These are phyloP conservation scores for Xylariomycetidae sp. DNA, from an alignment of 2,329 filamentous ascomycete genomes.

Conservation along the genomic window DNA sequence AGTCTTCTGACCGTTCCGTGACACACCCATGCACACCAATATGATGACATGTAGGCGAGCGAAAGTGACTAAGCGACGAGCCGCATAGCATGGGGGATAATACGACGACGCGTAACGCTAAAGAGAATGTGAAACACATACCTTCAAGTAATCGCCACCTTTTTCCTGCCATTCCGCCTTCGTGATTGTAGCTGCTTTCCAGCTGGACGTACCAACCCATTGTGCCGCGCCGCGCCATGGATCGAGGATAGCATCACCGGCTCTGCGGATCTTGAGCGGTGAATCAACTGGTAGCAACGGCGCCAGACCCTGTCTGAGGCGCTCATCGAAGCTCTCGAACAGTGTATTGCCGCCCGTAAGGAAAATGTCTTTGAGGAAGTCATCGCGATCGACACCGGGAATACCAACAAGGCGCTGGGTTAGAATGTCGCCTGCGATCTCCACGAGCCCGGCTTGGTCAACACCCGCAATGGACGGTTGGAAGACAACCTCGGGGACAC, in stretches of 20 bases:
- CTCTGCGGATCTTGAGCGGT: conserved; percentile 65
- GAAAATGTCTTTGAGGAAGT: conserved; percentile 82
- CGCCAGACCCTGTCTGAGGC: conserved; percentile 67
- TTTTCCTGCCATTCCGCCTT: conserved; percentile 87
- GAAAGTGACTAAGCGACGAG: no score
- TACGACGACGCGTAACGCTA: no score
- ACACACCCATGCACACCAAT: no score
- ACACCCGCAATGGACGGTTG: conserved; percentile 87
- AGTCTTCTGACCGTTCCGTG: no score
- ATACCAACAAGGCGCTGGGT: conserved; percentile 68
- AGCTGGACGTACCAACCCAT: conserved; percentile 65
- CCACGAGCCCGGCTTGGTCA: conserved; percentile 88
- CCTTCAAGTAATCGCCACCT: conserved; percentile 91
- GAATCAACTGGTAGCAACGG: conserved; percentile 67
- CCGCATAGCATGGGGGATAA: no score
- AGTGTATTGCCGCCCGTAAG: conserved; percentile 89
- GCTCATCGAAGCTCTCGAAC: conserved; percentile 81
- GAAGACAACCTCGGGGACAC: conserved; percentile 89
- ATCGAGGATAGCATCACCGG: conserved; percentile 74
- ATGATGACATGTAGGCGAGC: no score
- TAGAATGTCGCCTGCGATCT: conserved; percentile 87
- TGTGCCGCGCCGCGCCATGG: conserved; percentile 89
- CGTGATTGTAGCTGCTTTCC: conserved; percentile 64
- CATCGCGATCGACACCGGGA: conserved; percentile 49
- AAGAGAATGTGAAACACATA: no score